Evolutionary conservation across 2,329 filamentous ascomycete species (phyloP).

Genomic region (Rhytidhysteron rufulum): DNA sequence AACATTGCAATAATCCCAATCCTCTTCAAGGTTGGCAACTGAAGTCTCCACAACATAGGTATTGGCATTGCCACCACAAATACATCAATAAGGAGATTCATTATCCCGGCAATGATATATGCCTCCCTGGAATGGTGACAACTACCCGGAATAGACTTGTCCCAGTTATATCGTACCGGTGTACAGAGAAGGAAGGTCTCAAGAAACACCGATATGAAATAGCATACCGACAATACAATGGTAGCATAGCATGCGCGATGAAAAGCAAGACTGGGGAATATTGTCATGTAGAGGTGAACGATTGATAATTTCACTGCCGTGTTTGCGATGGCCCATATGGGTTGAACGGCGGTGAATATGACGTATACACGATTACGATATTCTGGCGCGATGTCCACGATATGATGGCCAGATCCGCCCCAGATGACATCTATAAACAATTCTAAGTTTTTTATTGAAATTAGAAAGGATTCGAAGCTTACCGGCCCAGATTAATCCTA

Average conservation of each 20-base stretch:
- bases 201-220: slow-evolving; percentile 2
- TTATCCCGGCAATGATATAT: slow-evolving; percentile 7
- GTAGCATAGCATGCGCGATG: slow-evolving; percentile 1
- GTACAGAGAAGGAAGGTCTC: slow-evolving; percentile 1
- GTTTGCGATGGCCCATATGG: slow-evolving; percentile 7
- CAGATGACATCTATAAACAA: neutral
- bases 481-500: neutral
- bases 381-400: neutral
- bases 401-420: neutral
- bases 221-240: neutral
- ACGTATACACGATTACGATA: slow-evolving; percentile 1
- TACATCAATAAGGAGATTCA: slow-evolving; percentile 18
- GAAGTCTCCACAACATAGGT: slow-evolving; percentile 13
- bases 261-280: slow-evolving; percentile 10
- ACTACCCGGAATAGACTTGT: neutral
- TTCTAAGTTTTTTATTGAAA: slow-evolving; percentile 1
- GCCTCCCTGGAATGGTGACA: slow-evolving; percentile 3
- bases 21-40: slow-evolving; percentile 22
- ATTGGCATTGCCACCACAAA: slow-evolving; percentile 13
- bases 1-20: slow-evolving; percentile 29
- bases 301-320: slow-evolving; percentile 10
- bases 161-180: slow-evolving; percentile 1
- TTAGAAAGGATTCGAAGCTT: too few species aligned
- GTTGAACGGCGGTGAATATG: slow-evolving; percentile 4
- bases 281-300: slow-evolving; percentile 12